Evolutionary conservation across 441 rosid genomes (phyloP).

Genomic region (Raphanus hybrid): DNA sequence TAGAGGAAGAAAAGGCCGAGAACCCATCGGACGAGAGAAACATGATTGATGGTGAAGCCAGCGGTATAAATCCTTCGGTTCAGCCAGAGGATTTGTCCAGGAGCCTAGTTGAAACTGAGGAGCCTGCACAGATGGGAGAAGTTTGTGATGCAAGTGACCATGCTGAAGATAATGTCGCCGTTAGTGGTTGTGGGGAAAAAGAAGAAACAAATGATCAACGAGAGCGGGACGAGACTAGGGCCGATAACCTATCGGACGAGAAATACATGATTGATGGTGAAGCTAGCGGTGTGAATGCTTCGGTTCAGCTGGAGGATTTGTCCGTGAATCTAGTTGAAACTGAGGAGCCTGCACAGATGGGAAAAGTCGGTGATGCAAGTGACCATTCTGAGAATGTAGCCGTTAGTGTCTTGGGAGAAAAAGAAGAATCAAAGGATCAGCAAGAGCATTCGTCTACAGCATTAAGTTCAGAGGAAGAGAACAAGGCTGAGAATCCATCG

Average conservation of each 20-base stretch:
- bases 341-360: constrained; percentile 10
- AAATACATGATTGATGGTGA: neutral
- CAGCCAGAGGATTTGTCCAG: neutral
- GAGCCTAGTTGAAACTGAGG: constrained; percentile 3
- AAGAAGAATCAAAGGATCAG: neutral
- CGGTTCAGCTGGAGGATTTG: neutral
- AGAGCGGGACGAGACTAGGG: neutral
- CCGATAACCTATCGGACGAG: constrained; percentile 3
- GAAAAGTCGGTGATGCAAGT: neutral
- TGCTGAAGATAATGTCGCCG: neutral
- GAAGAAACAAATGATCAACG: neutral
- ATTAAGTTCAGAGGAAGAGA: neutral
- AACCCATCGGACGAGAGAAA: neutral
- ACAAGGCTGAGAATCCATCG: neutral
- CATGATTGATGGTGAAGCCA: neutral
- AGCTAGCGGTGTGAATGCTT: neutral
- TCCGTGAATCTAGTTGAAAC: neutral
- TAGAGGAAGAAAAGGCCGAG: constrained; percentile 12
- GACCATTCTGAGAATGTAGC: constrained; percentile 4
- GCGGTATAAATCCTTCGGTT: neutral
- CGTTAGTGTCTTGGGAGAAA: neutral
- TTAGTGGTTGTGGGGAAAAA: neutral
- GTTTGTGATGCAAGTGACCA: neutral
- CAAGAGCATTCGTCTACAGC: neutral
- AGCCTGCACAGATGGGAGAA: neutral